Percentiles rank a stretch among this genome's conserved stretches.
phyloP scores from a whole-genome alignment of 805 yeast species.

The Zygotorulaspora danielsina region DNA sequence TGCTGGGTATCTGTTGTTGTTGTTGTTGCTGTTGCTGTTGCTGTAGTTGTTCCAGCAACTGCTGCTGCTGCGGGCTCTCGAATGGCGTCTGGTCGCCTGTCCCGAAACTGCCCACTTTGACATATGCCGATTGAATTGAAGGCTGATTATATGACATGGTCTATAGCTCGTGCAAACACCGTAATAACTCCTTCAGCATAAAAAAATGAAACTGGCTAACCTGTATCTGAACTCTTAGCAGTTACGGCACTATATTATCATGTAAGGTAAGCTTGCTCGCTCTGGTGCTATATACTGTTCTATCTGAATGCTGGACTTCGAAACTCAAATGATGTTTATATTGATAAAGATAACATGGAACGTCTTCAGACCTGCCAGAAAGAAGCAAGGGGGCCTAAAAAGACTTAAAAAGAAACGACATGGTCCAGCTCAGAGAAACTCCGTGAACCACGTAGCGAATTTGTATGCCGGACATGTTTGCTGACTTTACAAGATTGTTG shows the following conservation, averaged over 20 bases:
- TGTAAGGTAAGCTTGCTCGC: neutral
- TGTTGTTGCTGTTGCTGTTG: conserved; percentile 8
- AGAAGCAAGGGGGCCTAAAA: neutral
- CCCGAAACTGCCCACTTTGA: conserved; percentile 2
- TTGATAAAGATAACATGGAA: neutral
- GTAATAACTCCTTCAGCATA: conserved; percentile 4
- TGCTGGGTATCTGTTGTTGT: conserved; percentile 12
- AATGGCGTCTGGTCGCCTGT: neutral
- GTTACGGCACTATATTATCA: neutral
- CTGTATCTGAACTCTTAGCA: neutral
- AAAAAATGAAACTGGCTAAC: neutral
- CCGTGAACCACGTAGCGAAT: neutral
- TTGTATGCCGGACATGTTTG: conserved; percentile 1
- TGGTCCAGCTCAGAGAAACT: neutral
- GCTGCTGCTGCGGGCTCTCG: conserved; percentile 1
- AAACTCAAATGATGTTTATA: neutral
- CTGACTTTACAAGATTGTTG: no score
- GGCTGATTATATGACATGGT: conserved; percentile 9
- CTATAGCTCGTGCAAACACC: neutral
- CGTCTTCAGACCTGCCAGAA: neutral
- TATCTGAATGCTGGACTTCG: neutral
- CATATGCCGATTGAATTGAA: conserved; percentile 12
- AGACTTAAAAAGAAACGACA: neutral
- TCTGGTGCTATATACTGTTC: neutral
- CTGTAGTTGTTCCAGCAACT: conserved; percentile 6